phyloP scores from a whole-genome alignment of 305 asterid species.

The Fraxinus platypoda region DNA sequence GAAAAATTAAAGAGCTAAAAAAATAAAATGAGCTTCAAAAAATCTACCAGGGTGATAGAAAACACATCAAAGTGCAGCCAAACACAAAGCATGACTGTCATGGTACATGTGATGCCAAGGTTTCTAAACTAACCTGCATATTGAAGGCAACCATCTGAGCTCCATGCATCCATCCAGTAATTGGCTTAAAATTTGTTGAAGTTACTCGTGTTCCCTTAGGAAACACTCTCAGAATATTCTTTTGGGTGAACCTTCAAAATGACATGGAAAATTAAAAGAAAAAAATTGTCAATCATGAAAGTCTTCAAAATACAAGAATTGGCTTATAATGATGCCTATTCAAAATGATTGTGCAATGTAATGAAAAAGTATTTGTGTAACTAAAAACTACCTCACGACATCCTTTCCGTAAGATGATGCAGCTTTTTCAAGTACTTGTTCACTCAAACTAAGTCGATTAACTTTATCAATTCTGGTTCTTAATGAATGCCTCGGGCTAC shows the following conservation, averaged over 20 bases:
- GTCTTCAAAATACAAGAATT: background rate
- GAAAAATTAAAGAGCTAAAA: background rate
- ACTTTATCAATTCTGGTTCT: constrained; percentile 42
- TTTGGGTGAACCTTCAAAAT: constrained; percentile 69
- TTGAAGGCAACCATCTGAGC: constrained; percentile 96
- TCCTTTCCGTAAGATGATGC: constrained; percentile 59
- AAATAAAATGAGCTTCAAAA: background rate
- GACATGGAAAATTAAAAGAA: background rate
- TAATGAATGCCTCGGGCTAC: constrained; percentile 61
- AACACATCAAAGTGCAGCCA: background rate
- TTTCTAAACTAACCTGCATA: constrained; percentile 64
- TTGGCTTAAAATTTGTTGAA: constrained; percentile 78
- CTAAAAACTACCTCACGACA: constrained; percentile 58
- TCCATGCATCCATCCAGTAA: constrained; percentile 87
- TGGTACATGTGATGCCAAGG: background rate
- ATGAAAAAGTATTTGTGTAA: background rate
- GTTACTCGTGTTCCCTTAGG: constrained; percentile 94
- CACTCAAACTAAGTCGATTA: constrained; percentile 81
- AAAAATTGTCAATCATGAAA: background rate
- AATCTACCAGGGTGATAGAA: background rate
- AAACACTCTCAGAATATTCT: constrained; percentile 65
- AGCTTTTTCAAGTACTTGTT: constrained; percentile 82
- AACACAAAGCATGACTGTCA: background rate
- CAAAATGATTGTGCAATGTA: background rate
- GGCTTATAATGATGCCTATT: background rate